Conservation (phyloP, 768 basidiomycete genomes). For the Suillus weaverae region DNA sequence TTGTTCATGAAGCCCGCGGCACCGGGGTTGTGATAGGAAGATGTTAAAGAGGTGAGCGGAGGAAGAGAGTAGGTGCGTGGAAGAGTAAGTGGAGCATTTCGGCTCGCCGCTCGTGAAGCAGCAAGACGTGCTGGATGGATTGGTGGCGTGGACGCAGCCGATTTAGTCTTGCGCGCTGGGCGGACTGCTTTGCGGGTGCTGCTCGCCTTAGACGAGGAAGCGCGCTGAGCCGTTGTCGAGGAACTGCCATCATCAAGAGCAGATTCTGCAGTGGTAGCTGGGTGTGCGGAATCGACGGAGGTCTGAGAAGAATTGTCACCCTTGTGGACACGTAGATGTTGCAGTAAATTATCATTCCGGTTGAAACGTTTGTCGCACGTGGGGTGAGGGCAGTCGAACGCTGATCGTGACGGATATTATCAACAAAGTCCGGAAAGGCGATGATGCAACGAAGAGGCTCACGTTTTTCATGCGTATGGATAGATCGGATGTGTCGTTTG, state of each 20-base stretch:
- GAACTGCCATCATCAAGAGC: slow-evolving; percentile 15
- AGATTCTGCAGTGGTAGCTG: slow-evolving; percentile 26
- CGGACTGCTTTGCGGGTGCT: slow-evolving; percentile 30
- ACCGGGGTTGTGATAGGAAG: slow-evolving; percentile 29
- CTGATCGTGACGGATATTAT: slow-evolving; percentile 40
- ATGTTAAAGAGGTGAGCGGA: slow-evolving; percentile 28
- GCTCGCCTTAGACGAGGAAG: slow-evolving; percentile 21
- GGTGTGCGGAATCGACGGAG: slow-evolving; percentile 29
- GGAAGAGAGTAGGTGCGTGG: slow-evolving; percentile 36
- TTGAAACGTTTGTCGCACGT: slow-evolving; percentile 74
- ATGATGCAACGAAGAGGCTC: slow-evolving; percentile 29
- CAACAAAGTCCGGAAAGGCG: slow-evolving; percentile 16
- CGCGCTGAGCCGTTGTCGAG: slow-evolving; percentile 18
- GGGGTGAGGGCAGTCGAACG: slow-evolving; percentile 69
- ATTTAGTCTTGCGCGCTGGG: slow-evolving; percentile 35
- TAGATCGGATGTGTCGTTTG: slow-evolving; percentile 72
- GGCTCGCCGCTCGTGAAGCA: slow-evolving; percentile 33
- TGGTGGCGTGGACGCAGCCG: slow-evolving; percentile 36
- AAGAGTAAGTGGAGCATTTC: slow-evolving; percentile 28
- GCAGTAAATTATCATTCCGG: slow-evolving; percentile 77
- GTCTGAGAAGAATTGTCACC: slow-evolving; percentile 37
- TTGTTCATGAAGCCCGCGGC: slow-evolving; percentile 33
- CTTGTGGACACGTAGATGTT: slow-evolving; percentile 74
- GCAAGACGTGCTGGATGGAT: slow-evolving; percentile 34
- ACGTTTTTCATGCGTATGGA: slow-evolving; percentile 81